phyloP scores from a whole-genome alignment of 192 early-diverging fungal genomes.

The Backusella westeae region DNA sequence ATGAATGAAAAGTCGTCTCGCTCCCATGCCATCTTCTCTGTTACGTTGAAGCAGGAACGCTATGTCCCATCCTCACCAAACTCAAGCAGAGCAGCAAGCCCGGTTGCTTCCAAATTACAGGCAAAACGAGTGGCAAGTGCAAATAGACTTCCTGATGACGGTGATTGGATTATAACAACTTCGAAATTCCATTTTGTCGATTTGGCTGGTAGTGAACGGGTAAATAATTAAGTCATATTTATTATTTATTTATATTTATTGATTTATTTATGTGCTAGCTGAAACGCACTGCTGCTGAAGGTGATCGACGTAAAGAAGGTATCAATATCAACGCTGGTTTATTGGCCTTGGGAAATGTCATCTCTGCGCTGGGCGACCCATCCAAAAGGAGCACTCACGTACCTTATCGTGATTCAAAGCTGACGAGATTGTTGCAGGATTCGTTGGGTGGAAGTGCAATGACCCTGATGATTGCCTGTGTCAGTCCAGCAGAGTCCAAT shows the following conservation, averaged over 20 bases:
- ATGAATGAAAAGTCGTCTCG: constrained; percentile 96
- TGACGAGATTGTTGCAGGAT: constrained; percentile 96
- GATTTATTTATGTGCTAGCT: constrained; percentile 40
- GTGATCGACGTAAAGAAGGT: constrained; percentile 93
- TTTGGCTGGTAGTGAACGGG: constrained; percentile 92
- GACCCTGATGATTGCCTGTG: constrained; percentile 96
- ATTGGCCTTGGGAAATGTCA: constrained; percentile 95
- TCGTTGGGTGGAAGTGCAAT: constrained; percentile 92
- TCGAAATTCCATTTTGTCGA: constrained; percentile 99
- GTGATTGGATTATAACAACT: constrained; percentile 58
- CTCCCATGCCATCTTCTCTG: constrained; percentile 96
- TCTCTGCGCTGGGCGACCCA: constrained; percentile 91
- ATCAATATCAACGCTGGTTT: constrained; percentile 97
- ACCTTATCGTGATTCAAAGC: constrained; percentile 96
- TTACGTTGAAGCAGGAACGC: constrained; percentile 80
- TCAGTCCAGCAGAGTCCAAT: constrained; percentile 83
- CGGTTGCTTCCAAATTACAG: constrained; percentile 14
- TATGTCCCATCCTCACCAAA: constrained; percentile 39
- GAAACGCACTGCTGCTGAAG: constrained; percentile 90
- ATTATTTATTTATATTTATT: not conserved
- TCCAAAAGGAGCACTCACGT: constrained; percentile 67
- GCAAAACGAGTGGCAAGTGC: constrained; percentile 16
- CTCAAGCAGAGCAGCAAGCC: constrained; percentile 20
- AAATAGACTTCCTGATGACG: constrained; percentile 37
- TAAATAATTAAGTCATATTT: constrained; percentile 15